Percentiles rank a stretch among this genome's conserved stretches.
Evolutionary conservation across 2,329 filamentous ascomycete species (phyloP).

Genomic region (Arthrobotrys megalospora): DNA sequence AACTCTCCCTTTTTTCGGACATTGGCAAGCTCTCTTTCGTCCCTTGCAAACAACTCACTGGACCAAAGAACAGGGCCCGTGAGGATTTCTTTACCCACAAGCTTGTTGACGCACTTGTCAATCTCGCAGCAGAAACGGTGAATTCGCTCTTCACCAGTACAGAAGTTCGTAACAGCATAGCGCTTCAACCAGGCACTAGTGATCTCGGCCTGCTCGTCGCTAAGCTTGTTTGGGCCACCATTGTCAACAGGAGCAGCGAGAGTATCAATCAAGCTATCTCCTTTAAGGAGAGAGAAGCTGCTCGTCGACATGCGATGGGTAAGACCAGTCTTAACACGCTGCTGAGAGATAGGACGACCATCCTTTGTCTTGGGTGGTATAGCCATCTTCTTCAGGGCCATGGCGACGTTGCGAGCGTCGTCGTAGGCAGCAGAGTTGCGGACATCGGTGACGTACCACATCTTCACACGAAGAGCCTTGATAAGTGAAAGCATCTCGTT

Average conservation of each 20-base stretch:
- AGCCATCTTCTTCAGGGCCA: constrained; percentile 92
- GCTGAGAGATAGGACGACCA: constrained; percentile 64
- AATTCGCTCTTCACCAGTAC: constrained; percentile 92
- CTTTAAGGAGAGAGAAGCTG: constrained; percentile 64
- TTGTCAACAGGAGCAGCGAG: constrained; percentile 86
- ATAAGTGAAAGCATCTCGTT: constrained; percentile 82
- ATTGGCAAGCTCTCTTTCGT: constrained; percentile 75
- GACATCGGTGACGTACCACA: constrained; percentile 98
- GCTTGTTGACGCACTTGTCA: constrained; percentile 84
- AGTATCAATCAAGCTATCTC: constrained; percentile 77
- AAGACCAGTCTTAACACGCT: constrained; percentile 61
- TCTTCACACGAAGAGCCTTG: constrained; percentile 87
- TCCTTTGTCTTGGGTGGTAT: constrained; percentile 70
- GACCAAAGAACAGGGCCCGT: constrained; percentile 91
- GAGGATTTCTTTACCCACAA: constrained; percentile 87
- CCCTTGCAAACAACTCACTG: constrained; percentile 86
- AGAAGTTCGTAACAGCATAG: constrained; percentile 90
- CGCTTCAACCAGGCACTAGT: constrained; percentile 86
- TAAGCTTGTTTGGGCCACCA: constrained; percentile 92
- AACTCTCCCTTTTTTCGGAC: constrained; percentile 63
- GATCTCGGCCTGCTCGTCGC: constrained; percentile 92
- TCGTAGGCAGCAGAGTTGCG: constrained; percentile 90
- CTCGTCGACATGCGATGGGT: constrained; percentile 64
- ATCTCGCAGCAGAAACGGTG: constrained; percentile 94
- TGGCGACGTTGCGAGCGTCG: constrained; percentile 85